Evolutionary conservation across 2,329 filamentous ascomycete genomes (phyloP).

Genomic region (Aureobasidium sp.): DNA sequence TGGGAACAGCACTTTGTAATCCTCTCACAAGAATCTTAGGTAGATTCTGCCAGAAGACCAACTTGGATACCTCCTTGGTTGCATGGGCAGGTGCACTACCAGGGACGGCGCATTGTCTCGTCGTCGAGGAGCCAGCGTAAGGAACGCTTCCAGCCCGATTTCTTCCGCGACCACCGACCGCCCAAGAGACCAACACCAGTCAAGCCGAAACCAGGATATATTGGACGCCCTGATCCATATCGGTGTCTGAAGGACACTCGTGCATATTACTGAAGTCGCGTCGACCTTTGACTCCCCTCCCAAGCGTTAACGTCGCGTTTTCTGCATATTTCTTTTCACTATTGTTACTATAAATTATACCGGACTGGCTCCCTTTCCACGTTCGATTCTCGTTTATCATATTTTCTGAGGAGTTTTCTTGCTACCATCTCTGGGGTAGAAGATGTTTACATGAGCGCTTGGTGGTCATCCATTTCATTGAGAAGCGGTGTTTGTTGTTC

Average conservation of each 20-base stretch:
- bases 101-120: background rate
- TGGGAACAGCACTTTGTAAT: conserved; percentile 90
- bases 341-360: background rate
- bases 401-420: background rate
- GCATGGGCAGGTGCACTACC: background rate
- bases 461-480: background rate
- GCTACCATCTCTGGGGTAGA: background rate
- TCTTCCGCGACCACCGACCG: background rate
- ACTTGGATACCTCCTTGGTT: background rate
- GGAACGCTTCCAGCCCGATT: background rate
- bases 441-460: background rate
- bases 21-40: conserved; percentile 14
- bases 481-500: conserved; percentile 1
- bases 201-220: conserved; percentile 6
- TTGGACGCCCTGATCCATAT: background rate
- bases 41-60: background rate
- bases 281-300: background rate
- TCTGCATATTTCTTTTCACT: background rate
- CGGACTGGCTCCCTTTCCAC: conserved; percentile 1
- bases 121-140: background rate
- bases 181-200: background rate
- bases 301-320: background rate
- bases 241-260: background rate
- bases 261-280: background rate
- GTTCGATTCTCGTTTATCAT: background rate